phyloP scores from a whole-genome alignment of 1,284 basidiomycete genomes.

The Apiotrichum laibachii region DNA sequence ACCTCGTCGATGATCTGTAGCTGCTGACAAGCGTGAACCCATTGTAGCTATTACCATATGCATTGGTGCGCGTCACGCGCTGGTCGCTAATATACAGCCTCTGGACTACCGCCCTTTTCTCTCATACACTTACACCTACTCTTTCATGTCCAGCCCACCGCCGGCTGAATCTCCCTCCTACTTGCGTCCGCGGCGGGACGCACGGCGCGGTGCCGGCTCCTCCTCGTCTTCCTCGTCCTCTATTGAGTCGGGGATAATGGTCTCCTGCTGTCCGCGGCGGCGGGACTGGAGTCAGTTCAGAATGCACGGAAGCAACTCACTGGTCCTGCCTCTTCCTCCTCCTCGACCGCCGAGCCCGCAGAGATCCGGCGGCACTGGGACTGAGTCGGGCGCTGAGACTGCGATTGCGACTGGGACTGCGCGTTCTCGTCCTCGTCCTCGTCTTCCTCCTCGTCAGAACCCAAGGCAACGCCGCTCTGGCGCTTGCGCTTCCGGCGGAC shows the following conservation, averaged over 20 bases:
- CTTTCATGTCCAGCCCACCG: too few species aligned
- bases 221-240: slow-evolving; percentile 6
- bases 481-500: slow-evolving; percentile 13
- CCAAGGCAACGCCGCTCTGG: slow-evolving; percentile 17
- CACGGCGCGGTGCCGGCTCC: background rate
- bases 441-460: slow-evolving; percentile 24
- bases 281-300: background rate
- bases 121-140: too few species aligned
- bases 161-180: too few species aligned
- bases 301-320: background rate
- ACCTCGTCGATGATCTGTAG: too few species aligned
- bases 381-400: slow-evolving; percentile 2
- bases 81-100: too few species aligned
- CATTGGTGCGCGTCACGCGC: too few species aligned
- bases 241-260: slow-evolving; percentile 14
- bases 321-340: background rate
- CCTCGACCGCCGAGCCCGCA: background rate
- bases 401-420: slow-evolving; percentile 1
- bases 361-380: background rate
- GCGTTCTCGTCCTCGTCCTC: slow-evolving; percentile 6
- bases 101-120: too few species aligned
- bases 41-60: too few species aligned
- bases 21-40: too few species aligned
- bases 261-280: background rate
- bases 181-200: background rate